Base-by-base conservation (phyloP, 2,329 filamentous ascomycete genomes). In the Penicillium sp. region DNA sequence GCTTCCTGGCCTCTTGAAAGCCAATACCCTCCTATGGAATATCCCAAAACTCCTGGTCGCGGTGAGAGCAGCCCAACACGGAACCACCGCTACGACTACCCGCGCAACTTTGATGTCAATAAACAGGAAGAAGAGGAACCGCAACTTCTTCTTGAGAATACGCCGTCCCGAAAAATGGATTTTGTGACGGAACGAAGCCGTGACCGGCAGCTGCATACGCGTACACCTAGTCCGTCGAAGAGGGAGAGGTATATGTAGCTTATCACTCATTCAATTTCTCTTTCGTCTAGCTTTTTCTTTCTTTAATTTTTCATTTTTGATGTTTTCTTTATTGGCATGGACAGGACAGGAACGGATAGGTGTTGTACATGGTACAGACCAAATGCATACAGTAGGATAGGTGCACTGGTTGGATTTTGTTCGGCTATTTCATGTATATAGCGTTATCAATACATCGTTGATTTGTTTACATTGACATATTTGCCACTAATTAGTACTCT, bases 201-300 rank as follows among this genome's bases (percentile, higher is more conserved):
- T 20, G 66, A 67, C 38, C 64, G 67, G 4, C 65, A 68, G 43
- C 61, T 61, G 11, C 67, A 71, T 45, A 58, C 70, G 48, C 70
- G 69, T n/a, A 72, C 69, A 1, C 72, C 73, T 16, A 59, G 57
- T 45, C 72, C 73, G 3, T 62, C 64, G 2, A 74, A 74, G 58
- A 64, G 57, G 28, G 57, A 56, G 42, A 43, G 54, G 45, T 52
- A 47, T 23, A 55, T 55, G 47, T 56, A 46, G 21, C 21, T 11
- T 21, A 8, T 23, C 40, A 43, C 23, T 43, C 40, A 21, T 42
- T 49, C 9, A 7, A 8, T 24, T 18, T 20, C 49, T 20, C n/a
- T 33, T 55, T 18, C 24, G 21, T 43, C 11, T 7, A 18, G 14
- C 40, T 9, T 11, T 55, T 28, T 48, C 8, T 51, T 49, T 11